Evolutionary conservation across 1,139 yeast genomes (phyloP), one percentile per base, ranked within the genome.

Genomic region (Barnettozyma hawaiiensis): DNA sequence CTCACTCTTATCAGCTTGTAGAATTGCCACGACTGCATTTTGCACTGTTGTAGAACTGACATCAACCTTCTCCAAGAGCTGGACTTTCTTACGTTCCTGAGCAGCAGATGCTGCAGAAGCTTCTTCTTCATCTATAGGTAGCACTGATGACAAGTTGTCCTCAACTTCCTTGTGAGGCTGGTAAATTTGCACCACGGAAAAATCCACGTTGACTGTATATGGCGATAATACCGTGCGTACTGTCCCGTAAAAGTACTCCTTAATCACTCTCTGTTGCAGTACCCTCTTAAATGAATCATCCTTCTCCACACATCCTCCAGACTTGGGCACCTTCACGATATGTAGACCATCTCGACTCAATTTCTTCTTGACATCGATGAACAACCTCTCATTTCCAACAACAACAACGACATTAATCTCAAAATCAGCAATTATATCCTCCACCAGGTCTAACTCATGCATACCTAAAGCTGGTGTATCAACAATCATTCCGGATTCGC

Each of bases 191-290:
- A 81, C 58, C 32, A 74, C 73, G 9, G 69, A 64, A 44, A 69
- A 66, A 49, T 73, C 78, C 2, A 73, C 73, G 7, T 82, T 77
- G 7, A 78, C 68, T 0, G 85, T 76, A 52, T 73, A 81, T 1
- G 99, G 98, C 6, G 95, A 84, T 41, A 94, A 69, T 5, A 82
- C 78, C 8, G 78, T 76, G 42, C 72, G 72, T 34, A 69, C 66
- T 14, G 76, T 76, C 2, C 98, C 98, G 58, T 94, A 87, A 57
- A 94, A 94, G 61, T 92, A 94, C 57, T 89, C 95, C 57, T 80
- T 79, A 43, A 92, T 86, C 5, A 83, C 70, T 40, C 77, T 75
- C 54, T 89, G 85, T 60, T 92, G 97, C 22, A 73, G 48, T 37
- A 81, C 76, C 56, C 97, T 72, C 39, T 73, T 69, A 58, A 69